phyloP scores from a whole-genome alignment of 2,329 filamentous ascomycete species.

The Colletotrichum cuscutae region DNA sequence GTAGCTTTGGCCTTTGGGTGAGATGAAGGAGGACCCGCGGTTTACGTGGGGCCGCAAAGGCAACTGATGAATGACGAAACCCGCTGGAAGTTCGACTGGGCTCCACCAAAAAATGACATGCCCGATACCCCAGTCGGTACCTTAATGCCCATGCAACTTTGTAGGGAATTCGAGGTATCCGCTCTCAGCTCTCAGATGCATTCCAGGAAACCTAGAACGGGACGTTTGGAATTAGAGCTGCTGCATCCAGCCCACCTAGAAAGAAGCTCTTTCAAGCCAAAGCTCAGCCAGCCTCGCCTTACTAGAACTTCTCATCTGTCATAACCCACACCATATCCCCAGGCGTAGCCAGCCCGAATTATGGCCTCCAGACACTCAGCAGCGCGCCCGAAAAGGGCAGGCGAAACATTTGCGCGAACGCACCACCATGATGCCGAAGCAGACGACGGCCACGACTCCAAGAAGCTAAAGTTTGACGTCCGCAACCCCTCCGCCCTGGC shows the following conservation, averaged over 20 bases:
- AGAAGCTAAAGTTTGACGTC: slow-evolving; percentile 92
- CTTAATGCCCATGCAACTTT: slow-evolving; percentile 23
- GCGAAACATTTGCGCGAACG: slow-evolving; percentile 82
- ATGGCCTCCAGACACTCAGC: slow-evolving; percentile 71
- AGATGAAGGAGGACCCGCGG: slow-evolving; percentile 17
- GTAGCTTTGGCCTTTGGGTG: slow-evolving; percentile 9
- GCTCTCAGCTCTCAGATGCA: not conserved
- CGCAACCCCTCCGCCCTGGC: slow-evolving; percentile 94
- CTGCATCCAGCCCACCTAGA: slow-evolving; percentile 21
- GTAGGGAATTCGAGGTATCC: slow-evolving; percentile 3
- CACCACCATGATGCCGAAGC: slow-evolving; percentile 68
- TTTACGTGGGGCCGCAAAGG: slow-evolving; percentile 35
- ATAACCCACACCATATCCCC: not conserved
- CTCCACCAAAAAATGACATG: slow-evolving; percentile 18
- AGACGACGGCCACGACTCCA: slow-evolving; percentile 61
- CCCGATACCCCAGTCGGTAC: slow-evolving; percentile 21
- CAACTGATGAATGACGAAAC: slow-evolving; percentile 38
- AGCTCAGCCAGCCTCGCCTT: slow-evolving; percentile 15
- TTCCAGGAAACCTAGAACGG: slow-evolving; percentile 9
- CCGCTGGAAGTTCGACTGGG: slow-evolving; percentile 22
- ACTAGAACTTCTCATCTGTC: not conserved
- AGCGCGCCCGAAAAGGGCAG: slow-evolving; percentile 83
- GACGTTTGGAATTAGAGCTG: slow-evolving; percentile 4
- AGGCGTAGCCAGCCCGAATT: not conserved
- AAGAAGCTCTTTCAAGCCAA: slow-evolving; percentile 17